A percentile compares a stretch with the other conserved stretches of the same genome.
phyloP scores from a whole-genome alignment of 1,284 basidiomycete species.

The Ustilago cynodontis region DNA sequence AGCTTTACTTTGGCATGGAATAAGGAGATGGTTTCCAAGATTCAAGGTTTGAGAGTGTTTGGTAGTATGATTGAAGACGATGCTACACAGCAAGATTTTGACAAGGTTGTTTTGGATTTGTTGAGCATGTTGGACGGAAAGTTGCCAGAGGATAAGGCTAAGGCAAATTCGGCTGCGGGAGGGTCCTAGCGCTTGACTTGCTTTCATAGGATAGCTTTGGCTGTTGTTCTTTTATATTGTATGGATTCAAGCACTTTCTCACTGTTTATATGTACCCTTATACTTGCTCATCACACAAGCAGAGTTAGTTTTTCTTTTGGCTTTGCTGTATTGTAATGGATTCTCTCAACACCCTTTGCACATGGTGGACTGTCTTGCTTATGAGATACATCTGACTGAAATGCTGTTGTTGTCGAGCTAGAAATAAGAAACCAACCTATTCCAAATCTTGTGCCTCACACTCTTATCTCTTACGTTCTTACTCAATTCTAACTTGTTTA shows the following conservation, averaged over 20 bases:
- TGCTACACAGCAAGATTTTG: conserved; percentile 49
- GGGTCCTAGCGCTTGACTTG: not conserved
- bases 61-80: conserved; percentile 54
- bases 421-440: conserved; percentile 38
- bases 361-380: too few relatives aligned
- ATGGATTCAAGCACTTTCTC: not conserved
- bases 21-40: conserved; percentile 44
- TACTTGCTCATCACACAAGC: not conserved
- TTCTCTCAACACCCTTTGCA: not conserved
- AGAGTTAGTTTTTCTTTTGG: not conserved
- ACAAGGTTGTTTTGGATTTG: conserved; percentile 32
- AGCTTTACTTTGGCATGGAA: conserved; percentile 46
- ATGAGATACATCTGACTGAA: too few relatives aligned
- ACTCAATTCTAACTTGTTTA: conserved; percentile 39
- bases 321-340: conserved; percentile 20
- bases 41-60: conserved; percentile 44
- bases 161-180: conserved; percentile 1
- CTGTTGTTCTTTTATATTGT: not conserved
- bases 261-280: conserved; percentile 14
- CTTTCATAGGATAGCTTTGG: too few relatives aligned
- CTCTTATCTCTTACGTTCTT: conserved; percentile 23
- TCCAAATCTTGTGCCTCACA: conserved; percentile 29
- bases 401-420: too few relatives aligned
- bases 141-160: conserved; percentile 24
- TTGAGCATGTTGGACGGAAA: conserved; percentile 48